Evolutionary conservation across 1,139 yeast genomes (phyloP).

Genomic region (Candida gigantensis): DNA sequence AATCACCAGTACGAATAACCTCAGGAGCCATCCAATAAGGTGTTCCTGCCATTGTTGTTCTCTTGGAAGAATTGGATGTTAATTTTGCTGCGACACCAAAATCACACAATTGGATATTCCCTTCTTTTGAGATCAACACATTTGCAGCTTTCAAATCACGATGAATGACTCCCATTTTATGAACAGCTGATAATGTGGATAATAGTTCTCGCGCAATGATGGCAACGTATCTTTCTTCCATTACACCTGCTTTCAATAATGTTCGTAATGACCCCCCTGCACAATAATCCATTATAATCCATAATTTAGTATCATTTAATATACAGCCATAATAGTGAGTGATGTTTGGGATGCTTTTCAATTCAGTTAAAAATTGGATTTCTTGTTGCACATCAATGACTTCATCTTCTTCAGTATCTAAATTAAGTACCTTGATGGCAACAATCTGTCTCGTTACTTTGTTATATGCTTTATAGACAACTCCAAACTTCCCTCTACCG

Average conservation of each 20-base stretch:
- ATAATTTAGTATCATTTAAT: slow-evolving; percentile 80
- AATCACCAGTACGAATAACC: slow-evolving; percentile 90
- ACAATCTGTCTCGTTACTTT: slow-evolving; percentile 70
- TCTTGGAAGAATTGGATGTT: slow-evolving; percentile 70
- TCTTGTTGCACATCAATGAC: slow-evolving; percentile 94
- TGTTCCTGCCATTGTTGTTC: slow-evolving; percentile 97
- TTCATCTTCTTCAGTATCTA: slow-evolving; percentile 93
- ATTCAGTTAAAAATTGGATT: slow-evolving; percentile 78
- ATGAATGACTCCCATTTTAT: slow-evolving; percentile 88
- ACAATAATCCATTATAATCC: slow-evolving; percentile 98
- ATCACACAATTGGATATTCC: slow-evolving; percentile 89
- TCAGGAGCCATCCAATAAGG: slow-evolving; percentile 99
- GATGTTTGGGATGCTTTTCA: slow-evolving; percentile 84
- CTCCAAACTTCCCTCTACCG: slow-evolving; percentile 96
- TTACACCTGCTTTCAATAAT: slow-evolving; percentile 78
- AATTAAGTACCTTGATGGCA: slow-evolving; percentile 88
- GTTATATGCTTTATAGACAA: slow-evolving; percentile 84
- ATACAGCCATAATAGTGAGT: slow-evolving; percentile 92
- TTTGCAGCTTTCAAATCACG: slow-evolving; percentile 97
- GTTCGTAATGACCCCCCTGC: slow-evolving; percentile 96
- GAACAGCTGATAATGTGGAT: slow-evolving; percentile 78
- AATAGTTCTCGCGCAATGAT: slow-evolving; percentile 81
- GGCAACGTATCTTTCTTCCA: slow-evolving; percentile 82
- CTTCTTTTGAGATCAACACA: slow-evolving; percentile 84
- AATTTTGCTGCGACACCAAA: slow-evolving; percentile 98